phyloP scores from a whole-genome alignment of 306 rosid genomes.

The Citrullus mucosospermus region DNA sequence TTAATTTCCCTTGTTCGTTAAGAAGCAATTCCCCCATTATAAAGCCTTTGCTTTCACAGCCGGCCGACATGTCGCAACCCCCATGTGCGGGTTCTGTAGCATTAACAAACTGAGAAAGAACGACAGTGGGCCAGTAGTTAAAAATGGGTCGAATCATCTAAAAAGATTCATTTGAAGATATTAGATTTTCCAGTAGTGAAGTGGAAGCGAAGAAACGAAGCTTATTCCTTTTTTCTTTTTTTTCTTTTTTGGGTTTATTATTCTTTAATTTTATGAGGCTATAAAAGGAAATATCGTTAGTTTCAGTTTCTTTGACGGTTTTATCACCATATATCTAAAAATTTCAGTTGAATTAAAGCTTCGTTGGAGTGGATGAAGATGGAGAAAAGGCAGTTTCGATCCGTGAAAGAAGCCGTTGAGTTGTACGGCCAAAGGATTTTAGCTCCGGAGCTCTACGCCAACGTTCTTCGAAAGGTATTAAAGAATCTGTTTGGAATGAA shows the following conservation, averaged over 20 bases:
- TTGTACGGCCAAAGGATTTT: conserved; percentile 70
- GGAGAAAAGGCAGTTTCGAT: conserved; percentile 44
- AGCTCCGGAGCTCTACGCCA: conserved; percentile 54
- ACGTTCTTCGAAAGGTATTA: conserved; percentile 55
- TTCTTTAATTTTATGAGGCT: not conserved
- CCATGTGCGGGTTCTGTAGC: not conserved
- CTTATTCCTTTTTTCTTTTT: conserved; percentile 16
- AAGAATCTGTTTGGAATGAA: not conserved
- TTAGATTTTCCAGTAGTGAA: conserved; percentile 64
- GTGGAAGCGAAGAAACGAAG: conserved; percentile 99
- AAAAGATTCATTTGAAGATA: not conserved
- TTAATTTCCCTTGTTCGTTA: not conserved
- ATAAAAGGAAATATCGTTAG: not conserved
- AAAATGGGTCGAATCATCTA: not conserved
- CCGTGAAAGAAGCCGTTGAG: conserved; percentile 81
- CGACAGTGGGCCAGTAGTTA: not conserved
- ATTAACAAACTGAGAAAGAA: not conserved
- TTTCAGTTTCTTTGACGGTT: not conserved
- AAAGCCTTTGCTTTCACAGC: not conserved
- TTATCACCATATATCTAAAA: not conserved
- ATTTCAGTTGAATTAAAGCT: not conserved
- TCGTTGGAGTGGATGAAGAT: not conserved
- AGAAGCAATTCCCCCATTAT: not conserved
- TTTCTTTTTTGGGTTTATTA: not conserved
- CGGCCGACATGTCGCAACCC: not conserved